Base-by-base conservation (phyloP, 345 rosid genomes). In the Murraya paniculata region DNA sequence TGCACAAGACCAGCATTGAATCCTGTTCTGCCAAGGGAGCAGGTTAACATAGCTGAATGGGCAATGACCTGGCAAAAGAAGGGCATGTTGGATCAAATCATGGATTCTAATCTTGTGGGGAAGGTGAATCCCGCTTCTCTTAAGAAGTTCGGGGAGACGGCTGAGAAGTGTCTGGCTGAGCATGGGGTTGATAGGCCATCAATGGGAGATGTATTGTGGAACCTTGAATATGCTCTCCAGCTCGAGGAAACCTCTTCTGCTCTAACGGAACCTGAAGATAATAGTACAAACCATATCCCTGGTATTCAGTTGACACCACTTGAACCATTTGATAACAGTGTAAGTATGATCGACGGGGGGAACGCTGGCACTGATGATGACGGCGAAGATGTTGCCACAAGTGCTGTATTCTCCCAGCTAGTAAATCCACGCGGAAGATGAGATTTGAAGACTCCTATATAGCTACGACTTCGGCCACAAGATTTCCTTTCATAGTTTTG, bases 201-300 rank as follows among this genome's bases (percentile, higher is more conserved):
- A 0, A 97, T 97, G 98, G 99, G 99, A 77, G 99, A 97, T 75
- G 99, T 97, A 8, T 70, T 97, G 81, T 97, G 99, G 99, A 96
- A 94, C 73, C 88, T 97, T 22, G 99, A 97, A 38, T 97, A 94
- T 68, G 98, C 98, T 45, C 88, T 94, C 57, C 98, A 97, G 89
- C 94, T 97, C 0, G 95, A 97, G 83, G 99, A 97, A 87, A 91
- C 98, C 25, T 88, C 97, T 19, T 85, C 89, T 14, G 98, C 97
- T 30, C 88, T 95, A 7, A 84, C 81, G 88, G 99, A 96, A 73
- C 97, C 99, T 9, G 99, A 96, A 58, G 99, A 94, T 80, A 94
- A 94, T 81, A 96, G 99, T 61, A 96, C 99, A 18, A 96, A 94
- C 83, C 98, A 96, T 69, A 96, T 96, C 59, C 91, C 93, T 0